Evolutionary conservation across 345 rosid species (phyloP), one percentile per base, ranked within the genome.

Genomic region (Psidium friedrichsthalianum): DNA sequence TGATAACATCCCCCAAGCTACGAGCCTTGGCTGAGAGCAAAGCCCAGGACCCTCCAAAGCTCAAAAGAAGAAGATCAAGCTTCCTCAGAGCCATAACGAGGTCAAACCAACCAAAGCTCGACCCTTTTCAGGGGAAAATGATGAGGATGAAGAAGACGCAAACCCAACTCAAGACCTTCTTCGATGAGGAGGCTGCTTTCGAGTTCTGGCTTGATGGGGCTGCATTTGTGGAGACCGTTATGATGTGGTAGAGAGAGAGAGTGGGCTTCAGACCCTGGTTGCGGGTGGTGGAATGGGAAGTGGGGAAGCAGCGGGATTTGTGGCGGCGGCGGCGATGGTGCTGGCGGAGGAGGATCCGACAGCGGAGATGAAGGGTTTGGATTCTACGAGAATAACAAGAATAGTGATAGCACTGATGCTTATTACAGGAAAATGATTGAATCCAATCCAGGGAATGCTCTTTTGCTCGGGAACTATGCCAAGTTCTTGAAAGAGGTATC

Each of bases 401-500:
- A 64, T 78, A 90, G 87, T 83, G 92, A 90, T 14, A 86, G 88
- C 56, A 91, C 93, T 54, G 93, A 95, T 25, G 89, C 80, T 82
- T 95, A 94, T 92, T 95, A 92, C 86, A 86, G 86, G 82, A 90
- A 85, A 47, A 91, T 93, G 95, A 94, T 95, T 54, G 89, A 92
- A 18, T 87, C 87, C 36, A 86, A 92, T 83, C 95, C 96, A 44
- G 91, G 87, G 47, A 95, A 92, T 86, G 83, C 94, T 16, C 92
- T 93, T 85, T 85, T 93, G 69, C 92, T 92, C 24, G 95, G 93
- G 76, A 95, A 94, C 88, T 94, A 94, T 86, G 96, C 96, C 20
- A 93, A 82, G 90, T 92, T 93, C 86, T 89, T 94, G 90, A 94
- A 92, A 92, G 95, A 94, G 93, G 96, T 93, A 85, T 51, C 47